A percentile compares a stretch with the other conserved stretches of the same genome.
Conservation (phyloP, 1,284 basidiomycete genomes). For the Coniferiporia sulphurascens region DNA sequence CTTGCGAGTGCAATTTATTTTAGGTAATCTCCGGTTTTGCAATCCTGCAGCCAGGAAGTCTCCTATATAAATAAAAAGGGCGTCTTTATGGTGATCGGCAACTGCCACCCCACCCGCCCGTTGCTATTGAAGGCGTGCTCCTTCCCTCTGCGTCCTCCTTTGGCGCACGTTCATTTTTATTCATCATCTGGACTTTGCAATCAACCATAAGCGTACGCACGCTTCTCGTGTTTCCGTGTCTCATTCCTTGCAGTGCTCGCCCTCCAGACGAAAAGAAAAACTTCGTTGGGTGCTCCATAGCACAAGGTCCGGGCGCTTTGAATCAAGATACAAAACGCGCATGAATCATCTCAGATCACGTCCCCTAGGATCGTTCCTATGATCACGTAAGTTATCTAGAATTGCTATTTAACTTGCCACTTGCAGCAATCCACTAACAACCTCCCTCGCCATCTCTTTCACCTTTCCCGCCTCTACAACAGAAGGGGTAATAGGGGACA, state of each 20-base stretch:
- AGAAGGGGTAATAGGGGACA: not conserved
- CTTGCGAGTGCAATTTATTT: not conserved
- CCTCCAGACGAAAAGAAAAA: not conserved
- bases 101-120: not conserved
- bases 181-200: too few species aligned
- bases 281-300: not conserved
- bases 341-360: not conserved
- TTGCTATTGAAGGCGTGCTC: too few species aligned
- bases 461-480: not conserved
- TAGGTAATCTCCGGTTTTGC: not conserved
- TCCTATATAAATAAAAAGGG: not conserved
- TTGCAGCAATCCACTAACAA: not conserved
- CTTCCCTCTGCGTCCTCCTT: too few species aligned
- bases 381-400: conserved; percentile 4
- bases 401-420: conserved; percentile 3
- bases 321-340: not conserved
- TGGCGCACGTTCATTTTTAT: too few species aligned
- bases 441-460: not conserved
- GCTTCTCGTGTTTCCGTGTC: not conserved
- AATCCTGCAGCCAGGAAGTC: not conserved
- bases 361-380: not conserved
- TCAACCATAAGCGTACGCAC: too few species aligned
- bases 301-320: not conserved
- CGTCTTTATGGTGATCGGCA: not conserved
- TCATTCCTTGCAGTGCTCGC: not conserved